These are phyloP conservation scores for Wickerhamomyces subpelliculosus DNA, from an alignment of 805 yeast genomes.

Conservation along the genomic window DNA sequence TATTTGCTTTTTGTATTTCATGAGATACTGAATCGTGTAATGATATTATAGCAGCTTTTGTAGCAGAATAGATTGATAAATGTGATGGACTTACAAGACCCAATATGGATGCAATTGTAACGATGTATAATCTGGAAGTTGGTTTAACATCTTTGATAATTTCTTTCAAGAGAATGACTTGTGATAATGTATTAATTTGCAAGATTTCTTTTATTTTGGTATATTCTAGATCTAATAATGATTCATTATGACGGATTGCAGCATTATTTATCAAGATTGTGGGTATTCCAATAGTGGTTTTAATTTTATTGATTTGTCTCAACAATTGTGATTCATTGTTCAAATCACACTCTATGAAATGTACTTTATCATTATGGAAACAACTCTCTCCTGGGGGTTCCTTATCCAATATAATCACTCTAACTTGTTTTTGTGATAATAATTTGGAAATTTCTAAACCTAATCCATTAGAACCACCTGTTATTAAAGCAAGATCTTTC, in stretches of 20 bases:
- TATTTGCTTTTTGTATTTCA: slow-evolving; percentile 54
- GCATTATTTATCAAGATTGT: slow-evolving; percentile 79
- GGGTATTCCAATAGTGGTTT: slow-evolving; percentile 40
- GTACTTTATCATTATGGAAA: no score
- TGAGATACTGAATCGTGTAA: slow-evolving; percentile 76
- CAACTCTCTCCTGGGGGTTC: slow-evolving; percentile 12
- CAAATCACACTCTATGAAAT: slow-evolving; percentile 68
- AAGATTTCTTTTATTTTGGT: slow-evolving; percentile 52
- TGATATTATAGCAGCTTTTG: slow-evolving; percentile 79
- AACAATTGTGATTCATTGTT: slow-evolving; percentile 37
- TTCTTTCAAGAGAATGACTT: slow-evolving; percentile 57
- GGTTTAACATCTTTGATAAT: slow-evolving; percentile 53
- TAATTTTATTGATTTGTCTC: slow-evolving; percentile 32
- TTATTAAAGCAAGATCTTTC: slow-evolving; percentile 21
- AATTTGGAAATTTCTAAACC: slow-evolving; percentile 23
- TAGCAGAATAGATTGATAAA: slow-evolving; percentile 73
- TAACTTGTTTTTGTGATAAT: slow-evolving; percentile 11
- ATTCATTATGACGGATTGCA: slow-evolving; percentile 53
- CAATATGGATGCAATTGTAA: slow-evolving; percentile 72
- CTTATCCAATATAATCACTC: slow-evolving; percentile 22
- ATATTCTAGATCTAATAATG: slow-evolving; percentile 40
- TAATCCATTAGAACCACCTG: slow-evolving; percentile 34
- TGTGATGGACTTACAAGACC: slow-evolving; percentile 80
- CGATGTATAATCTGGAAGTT: slow-evolving; percentile 56
- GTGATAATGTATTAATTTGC: slow-evolving; percentile 59